Base-by-base conservation (phyloP, 2,329 filamentous ascomycete species). In the Fusarium bactridioides region DNA sequence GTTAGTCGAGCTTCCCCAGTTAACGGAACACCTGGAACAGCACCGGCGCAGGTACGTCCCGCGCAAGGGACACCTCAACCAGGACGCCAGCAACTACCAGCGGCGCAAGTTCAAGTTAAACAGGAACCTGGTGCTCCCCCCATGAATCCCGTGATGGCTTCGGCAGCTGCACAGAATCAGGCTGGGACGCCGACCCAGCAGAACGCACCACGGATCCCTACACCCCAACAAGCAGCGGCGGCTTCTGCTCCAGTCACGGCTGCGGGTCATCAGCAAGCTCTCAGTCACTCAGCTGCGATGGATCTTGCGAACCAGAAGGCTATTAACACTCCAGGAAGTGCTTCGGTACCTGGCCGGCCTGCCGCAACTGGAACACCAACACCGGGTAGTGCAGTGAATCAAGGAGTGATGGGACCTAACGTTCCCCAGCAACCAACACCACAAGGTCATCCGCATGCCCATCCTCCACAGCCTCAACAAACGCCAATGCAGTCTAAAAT, bases 401-500 rank as follows among this genome's bases (percentile, higher is more conserved):
- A 80, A 54, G 75, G 76, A 27, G 73, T 80, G 33, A 80, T 80
- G 75, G 79, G 76, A 25, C 76, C 80, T 11, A 80, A 78, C 48
- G 70, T 74, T 43, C 77, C 74, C 50, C 77, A 77, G 37, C 79
- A 77, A 37, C 77, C 75, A 37, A 78, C 72, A 62, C 77, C 77
- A 29, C 83, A 82, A 63, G 81, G 81, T 6, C 85, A 87, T 64
- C 78, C 83, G 8, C 86, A 88, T 70, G 84, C 84, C 13, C 86
- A 88, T 68, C 85, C 86, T 7, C 81, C 84, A 33, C 84, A 85
- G 38, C 70, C 76, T 21, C 83, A 80, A 55, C 82, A 81, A 38
- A 76, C 82, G 19, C 80, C 81, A 21, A 78, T 87, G 80, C 83
- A 88, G 47, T 81, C 84, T 50, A 94, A 94, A 79, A 92, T 96